These are phyloP conservation scores for Boechera divaricarpa DNA, from an alignment of 345 rosid species.

Conservation along the genomic window DNA sequence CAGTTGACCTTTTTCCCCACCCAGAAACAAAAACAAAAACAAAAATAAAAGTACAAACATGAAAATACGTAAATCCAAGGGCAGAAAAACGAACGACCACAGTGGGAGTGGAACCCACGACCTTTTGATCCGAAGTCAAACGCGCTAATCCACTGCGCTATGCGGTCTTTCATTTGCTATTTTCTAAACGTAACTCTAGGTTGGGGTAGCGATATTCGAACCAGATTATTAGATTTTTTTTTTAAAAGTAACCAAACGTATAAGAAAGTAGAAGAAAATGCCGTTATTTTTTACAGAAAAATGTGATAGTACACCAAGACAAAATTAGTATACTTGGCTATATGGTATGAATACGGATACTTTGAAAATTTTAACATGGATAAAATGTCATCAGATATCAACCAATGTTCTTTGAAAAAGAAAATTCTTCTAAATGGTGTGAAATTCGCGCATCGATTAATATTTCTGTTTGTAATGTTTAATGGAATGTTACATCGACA, in stretches of 20 bases:
- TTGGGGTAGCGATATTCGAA: not conserved
- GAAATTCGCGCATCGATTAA: not conserved
- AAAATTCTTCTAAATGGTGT: not conserved
- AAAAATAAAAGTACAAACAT: too few relatives aligned
- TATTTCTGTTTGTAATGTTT: not conserved
- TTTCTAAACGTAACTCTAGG: not conserved
- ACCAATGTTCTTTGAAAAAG: not conserved
- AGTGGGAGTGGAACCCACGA: conserved; percentile 96
- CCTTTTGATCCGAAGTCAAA: conserved; percentile 93
- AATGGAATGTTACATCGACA: conserved; percentile 1
- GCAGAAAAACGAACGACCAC: conserved; percentile 54
- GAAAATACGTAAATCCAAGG: too few relatives aligned
- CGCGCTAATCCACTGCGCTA: conserved; percentile 86
- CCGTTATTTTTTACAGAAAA: not conserved
- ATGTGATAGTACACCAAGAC: not conserved
- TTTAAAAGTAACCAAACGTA: not conserved
- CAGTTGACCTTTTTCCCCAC: not conserved
- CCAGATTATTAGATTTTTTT: too few relatives aligned
- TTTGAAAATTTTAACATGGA: not conserved
- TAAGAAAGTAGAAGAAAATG: not conserved
- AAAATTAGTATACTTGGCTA: not conserved
- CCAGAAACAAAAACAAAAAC: too few relatives aligned
- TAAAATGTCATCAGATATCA: not conserved
- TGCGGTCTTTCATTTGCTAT: too few relatives aligned
- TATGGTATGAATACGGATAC: not conserved